phyloP scores from a whole-genome alignment of 768 basidiomycete genomes.

The Tylopilus felleus region DNA sequence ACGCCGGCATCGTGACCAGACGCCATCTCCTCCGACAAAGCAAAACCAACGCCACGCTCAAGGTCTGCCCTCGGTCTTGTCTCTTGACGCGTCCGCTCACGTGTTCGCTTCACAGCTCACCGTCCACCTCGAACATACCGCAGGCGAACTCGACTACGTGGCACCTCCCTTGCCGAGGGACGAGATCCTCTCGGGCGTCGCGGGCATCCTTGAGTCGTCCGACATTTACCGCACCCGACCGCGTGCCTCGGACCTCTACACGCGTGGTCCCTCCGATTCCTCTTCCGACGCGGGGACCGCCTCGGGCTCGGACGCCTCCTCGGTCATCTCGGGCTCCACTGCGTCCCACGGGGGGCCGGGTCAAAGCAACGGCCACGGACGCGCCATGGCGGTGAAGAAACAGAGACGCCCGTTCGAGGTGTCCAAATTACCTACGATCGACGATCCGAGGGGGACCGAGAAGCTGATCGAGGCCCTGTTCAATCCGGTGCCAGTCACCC shows the following conservation, averaged over 20 bases:
- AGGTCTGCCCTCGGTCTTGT: conserved; percentile 37
- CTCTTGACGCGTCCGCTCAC: not conserved
- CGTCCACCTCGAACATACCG: conserved; percentile 51
- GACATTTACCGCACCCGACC: conserved; percentile 53
- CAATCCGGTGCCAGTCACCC: conserved; percentile 57
- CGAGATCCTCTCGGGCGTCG: conserved; percentile 68
- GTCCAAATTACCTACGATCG: conserved; percentile 45
- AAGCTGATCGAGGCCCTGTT: conserved; percentile 76
- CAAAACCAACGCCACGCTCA: conserved; percentile 76
- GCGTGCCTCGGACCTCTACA: conserved; percentile 47
- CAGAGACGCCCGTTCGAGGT: conserved; percentile 30
- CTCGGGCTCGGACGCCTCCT: conserved; percentile 20
- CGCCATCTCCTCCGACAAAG: conserved; percentile 67
- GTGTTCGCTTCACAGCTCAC: conserved; percentile 43
- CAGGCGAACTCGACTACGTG: conserved; percentile 52
- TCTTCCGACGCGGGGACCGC: conserved; percentile 23
- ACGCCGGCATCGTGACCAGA: conserved; percentile 53
- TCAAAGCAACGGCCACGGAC: not conserved
- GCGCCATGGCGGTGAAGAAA: conserved; percentile 12
- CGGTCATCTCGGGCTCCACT: conserved; percentile 17
- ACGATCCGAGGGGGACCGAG: conserved; percentile 65
- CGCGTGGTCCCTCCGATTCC: conserved; percentile 21
- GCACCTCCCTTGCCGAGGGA: conserved; percentile 69
- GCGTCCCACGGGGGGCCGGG: not conserved
- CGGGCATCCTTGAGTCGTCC: conserved; percentile 53